A percentile compares a stretch with the other conserved stretches of the same genome.
Conservation (phyloP, 345 rosid species). For the Gossypium ekmanianum region DNA sequence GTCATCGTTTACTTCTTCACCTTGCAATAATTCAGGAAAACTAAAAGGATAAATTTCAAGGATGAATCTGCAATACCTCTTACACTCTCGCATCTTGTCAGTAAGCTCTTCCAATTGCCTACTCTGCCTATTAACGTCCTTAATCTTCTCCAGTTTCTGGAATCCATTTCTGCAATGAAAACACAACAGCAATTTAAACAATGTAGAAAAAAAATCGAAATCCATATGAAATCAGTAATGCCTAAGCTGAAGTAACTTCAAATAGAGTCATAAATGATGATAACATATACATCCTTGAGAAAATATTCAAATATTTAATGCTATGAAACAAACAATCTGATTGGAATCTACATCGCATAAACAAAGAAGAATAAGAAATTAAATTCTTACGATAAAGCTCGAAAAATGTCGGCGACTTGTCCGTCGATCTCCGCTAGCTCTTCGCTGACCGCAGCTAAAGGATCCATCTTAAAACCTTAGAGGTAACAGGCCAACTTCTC, state of each 20-base stretch:
- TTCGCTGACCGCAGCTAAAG: slow-evolving; percentile 60
- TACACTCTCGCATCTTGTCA: slow-evolving; percentile 94
- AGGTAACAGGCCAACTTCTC: not conserved
- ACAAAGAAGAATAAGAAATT: not conserved
- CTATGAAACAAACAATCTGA: not conserved
- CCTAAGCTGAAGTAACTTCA: slow-evolving; percentile 3
- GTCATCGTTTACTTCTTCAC: slow-evolving; percentile 1
- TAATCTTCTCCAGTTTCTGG: slow-evolving; percentile 92
- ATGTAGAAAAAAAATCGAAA: not conserved
- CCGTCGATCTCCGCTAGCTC: slow-evolving; percentile 86
- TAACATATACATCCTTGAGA: too few relatives aligned
- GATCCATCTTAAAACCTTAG: slow-evolving; percentile 45
- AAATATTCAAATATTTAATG: not conserved
- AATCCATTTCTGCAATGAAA: slow-evolving; percentile 68
- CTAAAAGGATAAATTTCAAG: not conserved
- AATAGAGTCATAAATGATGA: not conserved
- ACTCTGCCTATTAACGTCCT: slow-evolving; percentile 84
- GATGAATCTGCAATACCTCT: slow-evolving; percentile 44
- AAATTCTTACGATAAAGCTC: slow-evolving; percentile 74
- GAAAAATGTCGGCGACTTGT: slow-evolving; percentile 79
- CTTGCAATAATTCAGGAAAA: not conserved
- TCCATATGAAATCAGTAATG: not conserved
- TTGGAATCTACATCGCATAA: not conserved
- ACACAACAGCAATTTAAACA: not conserved
- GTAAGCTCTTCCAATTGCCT: slow-evolving; percentile 97